Percentiles rank a stretch among this genome's conserved stretches.
Conservation (phyloP, 768 basidiomycete genomes). For the Trametes coccinea region DNA sequence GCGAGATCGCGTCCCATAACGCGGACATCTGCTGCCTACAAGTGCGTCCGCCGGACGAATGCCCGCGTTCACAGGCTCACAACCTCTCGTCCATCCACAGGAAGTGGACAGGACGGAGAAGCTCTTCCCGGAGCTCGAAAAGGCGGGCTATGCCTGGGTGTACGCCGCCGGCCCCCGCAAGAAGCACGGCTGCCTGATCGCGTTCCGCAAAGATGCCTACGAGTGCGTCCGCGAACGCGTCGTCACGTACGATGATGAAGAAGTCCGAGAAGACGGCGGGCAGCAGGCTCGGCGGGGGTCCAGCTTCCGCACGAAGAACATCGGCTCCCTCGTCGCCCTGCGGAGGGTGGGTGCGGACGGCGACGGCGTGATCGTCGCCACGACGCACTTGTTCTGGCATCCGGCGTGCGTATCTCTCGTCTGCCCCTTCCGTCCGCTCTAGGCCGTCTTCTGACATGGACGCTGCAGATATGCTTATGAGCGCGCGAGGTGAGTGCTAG, state of each 20-base stretch:
- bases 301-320: constrained; percentile 76
- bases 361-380: constrained; percentile 73
- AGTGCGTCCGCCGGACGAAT: constrained; percentile 41
- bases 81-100: constrained; percentile 42
- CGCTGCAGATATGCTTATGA: constrained; percentile 73
- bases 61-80: neutral
- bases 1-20: constrained; percentile 70
- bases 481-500: constrained; percentile 56
- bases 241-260: constrained; percentile 71
- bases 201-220: constrained; percentile 60
- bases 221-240: constrained; percentile 44
- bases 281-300: constrained; percentile 46
- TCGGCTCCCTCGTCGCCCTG: constrained; percentile 74
- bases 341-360: constrained; percentile 39
- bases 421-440: neutral
- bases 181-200: constrained; percentile 84
- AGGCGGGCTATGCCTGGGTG: constrained; percentile 62
- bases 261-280: constrained; percentile 43
- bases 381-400: constrained; percentile 97
- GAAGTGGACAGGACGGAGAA: constrained; percentile 85
- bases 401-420: constrained; percentile 57
- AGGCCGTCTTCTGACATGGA: constrained; percentile 6
- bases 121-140: constrained; percentile 64
- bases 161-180: constrained; percentile 74
- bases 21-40: constrained; percentile 88